Evolutionary conservation across 257 asterid genomes (phyloP).

Genomic region (Rubia yunnanensis): DNA sequence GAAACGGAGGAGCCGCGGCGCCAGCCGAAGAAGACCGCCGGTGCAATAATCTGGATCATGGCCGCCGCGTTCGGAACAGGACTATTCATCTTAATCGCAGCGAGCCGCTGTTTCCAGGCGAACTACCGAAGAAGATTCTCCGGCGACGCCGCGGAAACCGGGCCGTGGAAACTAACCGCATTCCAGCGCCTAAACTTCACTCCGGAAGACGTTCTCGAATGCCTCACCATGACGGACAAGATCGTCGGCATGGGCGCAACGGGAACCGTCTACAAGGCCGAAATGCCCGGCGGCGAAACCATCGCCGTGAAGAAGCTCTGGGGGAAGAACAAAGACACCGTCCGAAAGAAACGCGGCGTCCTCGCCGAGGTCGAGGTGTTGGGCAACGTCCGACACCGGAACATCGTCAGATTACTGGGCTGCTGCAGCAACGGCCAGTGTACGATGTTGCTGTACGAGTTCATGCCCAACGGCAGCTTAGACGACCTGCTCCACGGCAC

Average conservation of each 20-base stretch:
- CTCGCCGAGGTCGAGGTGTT: conserved; percentile 85
- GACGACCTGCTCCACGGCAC: conserved; percentile 72
- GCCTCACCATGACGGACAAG: conserved; percentile 42
- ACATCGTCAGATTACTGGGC: conserved; percentile 69
- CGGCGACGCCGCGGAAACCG: conserved; percentile 26
- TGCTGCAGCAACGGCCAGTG: conserved; percentile 55
- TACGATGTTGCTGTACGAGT: conserved; percentile 79
- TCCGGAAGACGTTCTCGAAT: conserved; percentile 64
- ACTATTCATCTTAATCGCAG: conserved; percentile 45
- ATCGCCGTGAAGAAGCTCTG: conserved; percentile 81
- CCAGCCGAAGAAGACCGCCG: conserved; percentile 51
- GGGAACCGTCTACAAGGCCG: conserved; percentile 86
- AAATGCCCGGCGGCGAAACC: conserved; percentile 86
- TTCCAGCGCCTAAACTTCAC: conserved; percentile 75
- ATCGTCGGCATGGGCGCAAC: conserved; percentile 79
- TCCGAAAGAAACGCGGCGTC: conserved; percentile 49
- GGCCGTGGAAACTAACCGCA: conserved; percentile 84
- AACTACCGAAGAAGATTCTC: conserved; percentile 35
- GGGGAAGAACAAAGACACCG: conserved; percentile 65
- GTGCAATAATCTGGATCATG: conserved; percentile 71
- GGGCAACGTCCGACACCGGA: conserved; percentile 79
- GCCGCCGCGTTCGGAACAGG: conserved; percentile 75
- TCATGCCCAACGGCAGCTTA: conserved; percentile 89
- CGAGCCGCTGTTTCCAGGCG: conserved; percentile 49
- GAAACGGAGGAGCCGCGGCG: conserved; percentile 24